Evolutionary conservation across 1,139 yeast species (phyloP), one percentile per base, ranked within the genome.

Genomic region (Saccharomyces hybrid): DNA sequence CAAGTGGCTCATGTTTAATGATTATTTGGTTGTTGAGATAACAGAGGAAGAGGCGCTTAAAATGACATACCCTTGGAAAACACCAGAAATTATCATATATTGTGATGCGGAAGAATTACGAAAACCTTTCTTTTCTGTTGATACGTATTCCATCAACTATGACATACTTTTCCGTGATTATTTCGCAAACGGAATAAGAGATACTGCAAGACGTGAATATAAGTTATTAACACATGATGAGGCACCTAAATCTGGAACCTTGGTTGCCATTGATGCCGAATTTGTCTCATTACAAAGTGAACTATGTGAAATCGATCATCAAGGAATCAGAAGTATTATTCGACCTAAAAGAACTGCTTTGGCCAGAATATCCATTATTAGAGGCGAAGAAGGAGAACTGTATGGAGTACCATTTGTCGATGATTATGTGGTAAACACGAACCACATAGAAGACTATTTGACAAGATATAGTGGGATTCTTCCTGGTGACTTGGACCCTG

Each of bases 191-290:
- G 84, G 85, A 1, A 80, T 82, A 13, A 74, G 93, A 58, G 82
- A 82, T 53, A 79, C 77, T 1, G 76, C 79, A 57, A 75, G 74
- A 52, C 76, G 79, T 53, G 90, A 88, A 59, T 88, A 86, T 67
- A 78, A 80, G 61, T 73, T 87, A 16, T 72, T 89, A 53, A 82
- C 90, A 0, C 70, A 72, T 23, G 77, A 78, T 49, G 93, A 87
- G 63, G 88, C 89, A 0, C 95, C 96, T 2, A 64, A 66, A 27
- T 79, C 84, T 0, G 96, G 96, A 0, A 76, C 88, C 0, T 70
- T 90, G 46, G 84, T 91, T 16, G 99, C 99, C 0, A 85, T 95
- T 55, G 99, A 95, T 74, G 98, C 99, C 0, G 99, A 95, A 69
- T 95, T 95, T 75, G 98, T 95, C 5, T 81, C 85, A 49, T 69